phyloP scores from a whole-genome alignment of 768 basidiomycete species.

The Trametes meyenii region DNA sequence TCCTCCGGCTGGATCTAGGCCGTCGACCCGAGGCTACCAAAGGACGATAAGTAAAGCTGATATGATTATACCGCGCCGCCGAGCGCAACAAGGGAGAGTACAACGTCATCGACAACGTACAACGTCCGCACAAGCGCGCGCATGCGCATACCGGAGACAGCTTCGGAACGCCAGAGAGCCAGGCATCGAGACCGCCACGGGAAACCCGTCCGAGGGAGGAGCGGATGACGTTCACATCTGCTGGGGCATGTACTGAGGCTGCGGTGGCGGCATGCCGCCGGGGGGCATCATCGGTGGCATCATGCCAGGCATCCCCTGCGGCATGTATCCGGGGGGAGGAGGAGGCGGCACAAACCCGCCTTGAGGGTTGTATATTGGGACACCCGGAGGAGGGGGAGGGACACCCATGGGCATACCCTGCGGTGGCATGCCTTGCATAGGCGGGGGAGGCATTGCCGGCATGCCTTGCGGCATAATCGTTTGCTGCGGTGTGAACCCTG shows the following conservation, averaged over 20 bases:
- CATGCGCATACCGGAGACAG: background rate
- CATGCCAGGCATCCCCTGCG: conserved; percentile 46
- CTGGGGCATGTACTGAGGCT: conserved; percentile 19
- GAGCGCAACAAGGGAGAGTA: background rate
- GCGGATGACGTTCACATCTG: conserved; percentile 5
- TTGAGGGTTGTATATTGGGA: conserved; percentile 50
- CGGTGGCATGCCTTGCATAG: conserved; percentile 35
- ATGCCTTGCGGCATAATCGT: conserved; percentile 54
- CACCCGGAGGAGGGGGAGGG: conserved; percentile 41
- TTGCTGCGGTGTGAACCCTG: conserved; percentile 77
- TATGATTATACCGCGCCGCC: conserved; percentile 9
- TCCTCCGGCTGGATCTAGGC: background rate
- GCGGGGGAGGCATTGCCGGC: conserved; percentile 22
- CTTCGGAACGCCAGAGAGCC: background rate
- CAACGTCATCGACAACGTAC: conserved; percentile 22
- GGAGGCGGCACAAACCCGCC: conserved; percentile 56
- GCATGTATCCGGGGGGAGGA: conserved; percentile 66
- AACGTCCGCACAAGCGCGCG: conserved; percentile 13
- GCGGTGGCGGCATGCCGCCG: conserved; percentile 16
- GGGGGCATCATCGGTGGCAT: conserved; percentile 41
- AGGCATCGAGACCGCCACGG: background rate
- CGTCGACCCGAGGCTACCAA: background rate
- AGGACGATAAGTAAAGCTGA: background rate
- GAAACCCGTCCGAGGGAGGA: background rate
- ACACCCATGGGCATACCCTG: conserved; percentile 45